Evolutionary conservation across 495 filamentous ascomycete genomes (phyloP), one percentile per base, ranked within the genome.

Genomic region (Paragyromitra xinjiangensis): DNA sequence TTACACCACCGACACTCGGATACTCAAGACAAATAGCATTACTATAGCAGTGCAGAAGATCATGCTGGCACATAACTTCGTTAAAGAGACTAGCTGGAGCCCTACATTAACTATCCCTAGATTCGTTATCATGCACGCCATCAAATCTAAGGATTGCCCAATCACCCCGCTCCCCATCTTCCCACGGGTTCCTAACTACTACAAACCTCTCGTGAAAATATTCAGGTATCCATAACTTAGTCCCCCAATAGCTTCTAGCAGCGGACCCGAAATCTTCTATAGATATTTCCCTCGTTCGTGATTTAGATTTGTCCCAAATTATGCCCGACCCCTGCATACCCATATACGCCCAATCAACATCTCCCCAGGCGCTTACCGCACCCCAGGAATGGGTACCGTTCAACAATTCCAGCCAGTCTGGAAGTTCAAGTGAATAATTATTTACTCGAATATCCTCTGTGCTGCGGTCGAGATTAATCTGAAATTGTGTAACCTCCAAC

Each of bases 71-170:
- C 19, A 55, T 55, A 55, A 1, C 22, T 22, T 19, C 19, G 19
- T 22, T 3, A 8, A 48, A 48, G 44, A 16, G 44, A 48, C 16
- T 48, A 48, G 7, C 44, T 5, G 29, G 16, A 11, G 44, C 44
- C 8, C 12, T 48, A 48, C 44, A 34, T 34, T 48, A 48, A 48
- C 44, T 12, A 11, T 3, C n/a, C 16, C 19, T 19, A 22, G 50
- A 14, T 53, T 34, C 29, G 3, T 40, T 39, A 11, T 78, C 76
- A 66, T 79, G 65, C 29, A 79, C 59, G n/a, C 77, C 77, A 37
- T 65, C 26, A 71, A 78, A 79, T 34, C 65, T 71, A 61, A 78
- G 16, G 37, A 78, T 39, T 9, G 51, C 26, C 24, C 39, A 19
- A 1, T 26, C 42, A 12, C 14, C 14, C 8, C 3, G 12, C n/a